Base-by-base conservation (phyloP, 2,329 filamentous ascomycete species). In the Saccharata proteae region DNA sequence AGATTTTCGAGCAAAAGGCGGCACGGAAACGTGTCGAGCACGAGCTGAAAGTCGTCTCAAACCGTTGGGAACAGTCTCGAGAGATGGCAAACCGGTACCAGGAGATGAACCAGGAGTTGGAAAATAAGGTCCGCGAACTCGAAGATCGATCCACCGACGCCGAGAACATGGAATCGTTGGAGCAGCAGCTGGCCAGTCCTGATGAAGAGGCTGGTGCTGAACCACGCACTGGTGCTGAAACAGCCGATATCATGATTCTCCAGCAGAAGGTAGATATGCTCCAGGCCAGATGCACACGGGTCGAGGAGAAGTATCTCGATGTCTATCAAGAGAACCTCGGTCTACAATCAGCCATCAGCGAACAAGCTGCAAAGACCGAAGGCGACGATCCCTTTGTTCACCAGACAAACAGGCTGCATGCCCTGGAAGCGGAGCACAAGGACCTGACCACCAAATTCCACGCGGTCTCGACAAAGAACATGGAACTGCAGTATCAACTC, bases 1-100 rank as follows among this genome's bases (percentile, higher is more conserved):
- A 64, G 28, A 64, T 67, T 39, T 65, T 62, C 37, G 63, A 66
- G 42, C 54, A 64, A 33, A 64, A 64, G 30, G 61, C 60, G 11
- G 61, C 57, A 26, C 51, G 60, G 12, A 61, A 59, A 23, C 52
- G 62, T 21, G 52, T 64, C 8, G 62, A 66, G 37, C 58, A 65
- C 35, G 63, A 67, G 23, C 59, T 62, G 17, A 48, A 62, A 9
- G 43, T 63, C 11, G 51, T 64, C 1, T 52, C 57, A 37, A 60
- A 65, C 36, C 61, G 64, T 39, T 48, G 61, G 6, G 61, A 65
- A 34, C 60, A 62, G 22, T 59, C 59, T 20, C 51, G 55, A 14
- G 62, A 66, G 34, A 45, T 64, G 16, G 60, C 65, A 32, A 57
- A 58, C 33, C 57, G 58, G 16, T 61, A 63, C 16, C 60, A 65